Base-by-base conservation (phyloP, 2,329 filamentous ascomycete species). In the Aspergillus ruber region DNA sequence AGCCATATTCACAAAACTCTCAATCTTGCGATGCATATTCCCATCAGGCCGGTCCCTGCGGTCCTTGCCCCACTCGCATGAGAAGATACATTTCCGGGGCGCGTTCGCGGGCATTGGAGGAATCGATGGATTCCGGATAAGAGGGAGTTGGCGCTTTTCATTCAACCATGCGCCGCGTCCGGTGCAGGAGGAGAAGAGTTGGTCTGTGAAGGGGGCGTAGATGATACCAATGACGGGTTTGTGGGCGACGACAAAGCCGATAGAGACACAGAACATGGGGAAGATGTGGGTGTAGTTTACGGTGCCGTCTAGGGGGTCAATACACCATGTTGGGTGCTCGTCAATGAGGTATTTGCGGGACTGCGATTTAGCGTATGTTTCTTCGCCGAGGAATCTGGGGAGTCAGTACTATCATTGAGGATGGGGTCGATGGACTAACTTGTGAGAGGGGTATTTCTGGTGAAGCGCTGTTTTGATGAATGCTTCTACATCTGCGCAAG, bases 271-370 rank as follows among this genome's bases (percentile, higher is more conserved):
- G 69, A 87, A 89, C 82, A 88, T 88, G 49, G 85, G 85, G 61
- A 88, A 88, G 5, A 88, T 76, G 64, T 90, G 86, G 25, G 85
- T 87, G 69, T 86, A 90, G 72, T 90, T 90, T 50, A 90, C 85
- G 3, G 86, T 65, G 72, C 84, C 85, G 60, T 90, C 86, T 23
- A 90, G 75, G 8, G 86, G 86, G 65, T 90, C 86, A 36, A 90
- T 77, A 58, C 83, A 81, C 86, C 86, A 90, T 27, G 86, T 88
- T 39, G 85, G 85, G 0, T 69, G 57, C 35, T 69, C 68, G 38
- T 77, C 72, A 51, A 90, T 82, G 4, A 89, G 76, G 60, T 89
- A 90, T 41, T 82, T 74, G 57, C 83, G 80, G 0, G 84, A 83
- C 21, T 78, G 63, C 33, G 84, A 82, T 58, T 83, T 81, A 39